Evolutionary conservation across 2,329 filamentous ascomycete species (phyloP).

Genomic region (Ramularia collo-cygni): DNA sequence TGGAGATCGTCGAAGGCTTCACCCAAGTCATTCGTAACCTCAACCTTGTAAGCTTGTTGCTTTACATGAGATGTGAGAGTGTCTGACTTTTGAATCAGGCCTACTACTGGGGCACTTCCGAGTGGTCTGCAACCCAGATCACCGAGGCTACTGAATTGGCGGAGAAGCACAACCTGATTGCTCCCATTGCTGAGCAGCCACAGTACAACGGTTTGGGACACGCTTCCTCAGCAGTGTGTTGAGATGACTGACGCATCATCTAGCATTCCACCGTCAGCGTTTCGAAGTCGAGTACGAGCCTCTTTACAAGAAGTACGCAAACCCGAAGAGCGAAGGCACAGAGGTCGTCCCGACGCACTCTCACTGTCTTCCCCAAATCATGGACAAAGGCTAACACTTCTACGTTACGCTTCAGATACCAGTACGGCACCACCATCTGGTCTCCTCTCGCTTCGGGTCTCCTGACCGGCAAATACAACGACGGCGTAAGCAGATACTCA

Average conservation of each 20-base stretch:
- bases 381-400: too few species aligned
- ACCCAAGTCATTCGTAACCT: constrained; percentile 47
- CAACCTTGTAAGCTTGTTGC: constrained; percentile 37
- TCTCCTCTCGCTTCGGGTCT: constrained; percentile 51
- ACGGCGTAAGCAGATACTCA: constrained; percentile 32
- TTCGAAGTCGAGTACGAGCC: constrained; percentile 57
- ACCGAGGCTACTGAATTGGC: constrained; percentile 50
- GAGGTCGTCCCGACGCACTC: too few species aligned
- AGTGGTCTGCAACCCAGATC: constrained; percentile 55
- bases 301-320: constrained; percentile 50
- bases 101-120: constrained; percentile 59
- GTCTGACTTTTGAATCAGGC: too few species aligned
- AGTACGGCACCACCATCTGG: constrained; percentile 53
- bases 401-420: too few species aligned
- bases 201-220: constrained; percentile 47
- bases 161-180: constrained; percentile 53
- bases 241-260: constrained; percentile 1
- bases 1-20: constrained; percentile 53
- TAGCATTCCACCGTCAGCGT: constrained; percentile 50
- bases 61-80: neutral
- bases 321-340: too few species aligned
- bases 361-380: too few species aligned
- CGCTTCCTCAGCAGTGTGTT: neutral
- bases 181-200: constrained; percentile 48
- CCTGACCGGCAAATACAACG: constrained; percentile 58